phyloP scores from a whole-genome alignment of 1,284 basidiomycete species.

The Ceratobasidium theobromae region DNA sequence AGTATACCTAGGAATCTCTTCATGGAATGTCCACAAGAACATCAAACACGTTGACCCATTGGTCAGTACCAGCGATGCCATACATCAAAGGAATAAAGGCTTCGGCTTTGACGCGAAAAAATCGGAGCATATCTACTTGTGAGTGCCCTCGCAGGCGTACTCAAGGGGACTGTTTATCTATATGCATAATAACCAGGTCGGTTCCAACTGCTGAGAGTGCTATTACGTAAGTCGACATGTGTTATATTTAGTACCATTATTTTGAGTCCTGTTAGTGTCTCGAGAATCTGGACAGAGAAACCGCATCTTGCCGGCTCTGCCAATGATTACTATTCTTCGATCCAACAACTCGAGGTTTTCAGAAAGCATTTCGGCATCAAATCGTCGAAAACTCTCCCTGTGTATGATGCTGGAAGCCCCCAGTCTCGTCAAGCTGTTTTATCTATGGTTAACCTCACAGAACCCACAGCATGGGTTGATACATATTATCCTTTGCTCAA shows the following conservation, averaged over 20 bases:
- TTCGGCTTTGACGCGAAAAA: conserved; percentile 34
- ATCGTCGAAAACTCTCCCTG: conserved; percentile 49
- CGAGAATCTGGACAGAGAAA: conserved; percentile 58
- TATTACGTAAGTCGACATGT: conserved; percentile 38
- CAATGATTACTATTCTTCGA: conserved; percentile 66
- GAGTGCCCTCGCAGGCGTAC: conserved; percentile 29
- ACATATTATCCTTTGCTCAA: conserved; percentile 83
- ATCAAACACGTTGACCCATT: background rate
- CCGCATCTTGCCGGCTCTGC: conserved; percentile 72
- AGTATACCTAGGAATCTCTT: conserved; percentile 13
- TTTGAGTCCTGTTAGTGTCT: conserved; percentile 46
- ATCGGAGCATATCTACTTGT: conserved; percentile 40
- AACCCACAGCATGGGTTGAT: conserved; percentile 74
- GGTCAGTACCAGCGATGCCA: background rate
- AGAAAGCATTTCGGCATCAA: conserved; percentile 60
- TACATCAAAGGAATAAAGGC: conserved; percentile 15
- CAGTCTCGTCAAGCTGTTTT: conserved; percentile 67
- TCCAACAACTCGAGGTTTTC: conserved; percentile 61
- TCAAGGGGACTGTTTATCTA: background rate
- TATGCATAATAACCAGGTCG: conserved; percentile 47
- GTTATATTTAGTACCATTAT: background rate
- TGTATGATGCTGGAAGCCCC: conserved; percentile 65
- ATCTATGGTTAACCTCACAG: conserved; percentile 47
- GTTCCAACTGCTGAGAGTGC: conserved; percentile 59
- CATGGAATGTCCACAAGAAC: background rate